Conservation (phyloP, 148 eudicot species). For the Euryodendron excelsum region DNA sequence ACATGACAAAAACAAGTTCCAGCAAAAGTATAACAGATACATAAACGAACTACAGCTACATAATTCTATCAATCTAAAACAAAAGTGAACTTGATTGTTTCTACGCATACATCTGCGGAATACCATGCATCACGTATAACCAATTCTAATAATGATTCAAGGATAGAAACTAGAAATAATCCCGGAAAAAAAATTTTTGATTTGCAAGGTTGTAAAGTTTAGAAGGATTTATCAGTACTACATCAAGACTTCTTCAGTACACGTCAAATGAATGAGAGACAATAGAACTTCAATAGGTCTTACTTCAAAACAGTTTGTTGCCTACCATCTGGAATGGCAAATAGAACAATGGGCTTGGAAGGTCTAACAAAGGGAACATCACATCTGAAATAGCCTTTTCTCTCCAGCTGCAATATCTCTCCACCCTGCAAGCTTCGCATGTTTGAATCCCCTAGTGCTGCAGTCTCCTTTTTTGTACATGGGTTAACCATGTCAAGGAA, state of each 20-base stretch:
- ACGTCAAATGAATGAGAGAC: neutral
- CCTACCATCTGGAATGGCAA: constrained; percentile 90
- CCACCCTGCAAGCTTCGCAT: constrained; percentile 84
- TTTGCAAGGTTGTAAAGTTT: neutral
- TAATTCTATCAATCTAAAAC: neutral
- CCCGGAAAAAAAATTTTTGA: too few species aligned
- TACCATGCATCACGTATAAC: neutral
- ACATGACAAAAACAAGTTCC: neutral
- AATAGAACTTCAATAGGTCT: neutral
- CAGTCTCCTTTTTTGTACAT: constrained; percentile 65
- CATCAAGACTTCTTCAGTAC: neutral
- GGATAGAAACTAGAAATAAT: neutral
- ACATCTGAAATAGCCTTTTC: constrained; percentile 93
- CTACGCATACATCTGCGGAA: neutral
- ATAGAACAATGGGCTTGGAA: constrained; percentile 78
- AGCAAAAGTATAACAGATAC: neutral
- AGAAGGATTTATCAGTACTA: neutral
- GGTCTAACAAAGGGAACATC: constrained; percentile 72
- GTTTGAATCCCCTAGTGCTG: constrained; percentile 85
- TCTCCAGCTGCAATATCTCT: constrained; percentile 82
- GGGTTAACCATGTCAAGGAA: constrained; percentile 82
- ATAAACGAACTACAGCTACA: neutral
- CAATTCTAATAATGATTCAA: neutral
- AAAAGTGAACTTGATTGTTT: neutral
- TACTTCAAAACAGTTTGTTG: constrained; percentile 57